A percentile compares a stretch with the other conserved stretches of the same genome.
These are phyloP conservation scores for Gloeopeniophorella convolvens DNA, from an alignment of 768 basidiomycete species.

Conservation along the genomic window DNA sequence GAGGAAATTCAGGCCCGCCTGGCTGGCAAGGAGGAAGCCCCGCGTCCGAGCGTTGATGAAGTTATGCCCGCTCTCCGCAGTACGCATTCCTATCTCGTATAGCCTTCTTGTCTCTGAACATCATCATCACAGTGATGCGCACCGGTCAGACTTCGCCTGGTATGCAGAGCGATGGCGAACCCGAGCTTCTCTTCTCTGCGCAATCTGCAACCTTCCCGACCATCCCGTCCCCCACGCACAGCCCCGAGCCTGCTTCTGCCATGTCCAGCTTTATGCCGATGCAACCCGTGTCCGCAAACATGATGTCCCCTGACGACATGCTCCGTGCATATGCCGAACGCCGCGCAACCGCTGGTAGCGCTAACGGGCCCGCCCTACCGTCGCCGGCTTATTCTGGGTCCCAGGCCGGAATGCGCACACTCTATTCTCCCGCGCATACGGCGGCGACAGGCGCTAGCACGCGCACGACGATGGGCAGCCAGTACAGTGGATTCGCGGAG, in stretches of 20 bases:
- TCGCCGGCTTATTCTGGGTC: slow-evolving; percentile 24
- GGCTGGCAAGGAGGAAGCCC: slow-evolving; percentile 29
- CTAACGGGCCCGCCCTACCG: slow-evolving; percentile 23
- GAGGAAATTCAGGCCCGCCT: slow-evolving; percentile 60
- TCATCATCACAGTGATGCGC: slow-evolving; percentile 56
- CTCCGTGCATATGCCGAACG: slow-evolving; percentile 63
- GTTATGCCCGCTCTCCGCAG: slow-evolving; percentile 64
- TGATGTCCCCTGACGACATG: slow-evolving; percentile 69
- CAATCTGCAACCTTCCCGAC: slow-evolving; percentile 23
- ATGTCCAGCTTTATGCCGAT: slow-evolving; percentile 33
- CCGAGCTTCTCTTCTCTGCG: slow-evolving; percentile 41
- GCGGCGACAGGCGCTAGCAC: slow-evolving; percentile 5
- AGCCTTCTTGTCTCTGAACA: slow-evolving; percentile 4
- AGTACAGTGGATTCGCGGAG: slow-evolving; percentile 22
- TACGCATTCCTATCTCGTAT: slow-evolving; percentile 32
- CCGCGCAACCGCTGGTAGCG: slow-evolving; percentile 27
- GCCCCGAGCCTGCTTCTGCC: slow-evolving; percentile 31
- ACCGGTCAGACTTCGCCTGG: slow-evolving; percentile 34
- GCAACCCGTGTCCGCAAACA: slow-evolving; percentile 35
- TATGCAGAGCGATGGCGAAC: slow-evolving; percentile 25
- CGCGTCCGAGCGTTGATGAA: slow-evolving; percentile 44
- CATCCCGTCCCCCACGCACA: slow-evolving; percentile 29
- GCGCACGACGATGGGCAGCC: slow-evolving; percentile 26
- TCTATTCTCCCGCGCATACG: slow-evolving; percentile 27
- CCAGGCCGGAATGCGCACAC: slow-evolving; percentile 27